Conservation (phyloP, 768 basidiomycete species). For the Pleurotus giganteus region DNA sequence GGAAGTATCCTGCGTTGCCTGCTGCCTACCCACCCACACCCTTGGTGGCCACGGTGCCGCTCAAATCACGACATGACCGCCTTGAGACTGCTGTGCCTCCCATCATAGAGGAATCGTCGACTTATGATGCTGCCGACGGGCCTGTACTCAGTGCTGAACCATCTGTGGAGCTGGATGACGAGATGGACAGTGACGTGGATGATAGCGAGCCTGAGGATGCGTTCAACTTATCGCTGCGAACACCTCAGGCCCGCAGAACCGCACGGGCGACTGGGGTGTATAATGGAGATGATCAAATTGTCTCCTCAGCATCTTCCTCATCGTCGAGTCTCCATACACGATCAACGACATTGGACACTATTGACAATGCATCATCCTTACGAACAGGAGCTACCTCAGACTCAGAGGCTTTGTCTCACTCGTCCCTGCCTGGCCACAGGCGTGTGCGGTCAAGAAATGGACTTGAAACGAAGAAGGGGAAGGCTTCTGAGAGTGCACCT, state of each 20-base stretch:
- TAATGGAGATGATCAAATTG: slow-evolving; percentile 3
- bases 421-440: slow-evolving; percentile 41
- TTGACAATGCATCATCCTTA: slow-evolving; percentile 34
- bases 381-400: slow-evolving; percentile 40
- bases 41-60: slow-evolving; percentile 34
- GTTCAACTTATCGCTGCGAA: slow-evolving; percentile 65
- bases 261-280: slow-evolving; percentile 13
- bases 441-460: slow-evolving; percentile 23
- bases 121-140: slow-evolving; percentile 20
- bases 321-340: slow-evolving; percentile 10
- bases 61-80: slow-evolving; percentile 16
- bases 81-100: not conserved
- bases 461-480: not conserved
- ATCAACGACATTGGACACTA: slow-evolving; percentile 35
- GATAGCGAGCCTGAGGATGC: slow-evolving; percentile 55
- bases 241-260: slow-evolving; percentile 42
- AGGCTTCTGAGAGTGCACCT: not conserved
- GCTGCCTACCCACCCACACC: slow-evolving; percentile 78
- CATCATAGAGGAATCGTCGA: slow-evolving; percentile 19
- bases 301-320: slow-evolving; percentile 9
- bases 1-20: slow-evolving; percentile 71
- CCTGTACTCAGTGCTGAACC: not conserved
- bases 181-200: slow-evolving; percentile 29
- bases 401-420: slow-evolving; percentile 24
- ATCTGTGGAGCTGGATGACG: slow-evolving; percentile 14